These are phyloP conservation scores for Aspergillus sergii DNA, from an alignment of 2,329 filamentous ascomycete genomes.

Conservation along the genomic window DNA sequence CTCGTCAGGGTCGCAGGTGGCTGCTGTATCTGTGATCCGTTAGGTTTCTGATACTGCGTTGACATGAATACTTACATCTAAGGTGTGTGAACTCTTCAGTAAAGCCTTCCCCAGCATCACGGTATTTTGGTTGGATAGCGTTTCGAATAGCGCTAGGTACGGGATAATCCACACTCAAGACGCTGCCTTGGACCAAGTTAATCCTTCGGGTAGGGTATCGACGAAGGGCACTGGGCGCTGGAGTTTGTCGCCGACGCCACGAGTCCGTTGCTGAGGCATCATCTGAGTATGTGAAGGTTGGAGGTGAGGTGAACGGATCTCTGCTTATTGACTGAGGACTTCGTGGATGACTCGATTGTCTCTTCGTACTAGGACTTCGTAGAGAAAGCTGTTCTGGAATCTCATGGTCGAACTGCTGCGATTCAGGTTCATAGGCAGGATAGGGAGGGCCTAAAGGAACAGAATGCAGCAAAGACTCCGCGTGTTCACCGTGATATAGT, in stretches of 20 bases:
- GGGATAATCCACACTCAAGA: conserved; percentile 94
- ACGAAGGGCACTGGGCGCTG: conserved; percentile 57
- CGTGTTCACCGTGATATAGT: neutral
- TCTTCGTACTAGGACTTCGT: neutral
- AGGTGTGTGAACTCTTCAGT: conserved; percentile 92
- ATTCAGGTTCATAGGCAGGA: neutral
- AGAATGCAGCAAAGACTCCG: neutral
- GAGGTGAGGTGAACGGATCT: neutral
- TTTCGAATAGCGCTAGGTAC: conserved; percentile 97
- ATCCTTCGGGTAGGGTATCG: conserved; percentile 94
- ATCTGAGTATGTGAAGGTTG: neutral
- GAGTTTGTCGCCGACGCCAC: neutral
- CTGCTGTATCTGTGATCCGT: conserved; percentile 70
- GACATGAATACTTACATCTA: conserved; percentile 63
- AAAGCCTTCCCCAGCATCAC: conserved; percentile 81
- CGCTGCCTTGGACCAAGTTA: conserved; percentile 94
- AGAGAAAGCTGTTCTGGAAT: neutral
- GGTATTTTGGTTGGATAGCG: conserved; percentile 88
- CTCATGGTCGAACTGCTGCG: neutral
- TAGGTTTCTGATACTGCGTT: neutral
- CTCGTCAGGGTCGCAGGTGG: conserved; percentile 96
- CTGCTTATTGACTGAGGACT: neutral
- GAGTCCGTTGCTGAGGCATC: neutral
- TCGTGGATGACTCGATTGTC: neutral
- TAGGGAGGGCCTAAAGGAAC: neutral